Conservation (phyloP, 495 filamentous ascomycete genomes). For the Tuber magnatum region DNA sequence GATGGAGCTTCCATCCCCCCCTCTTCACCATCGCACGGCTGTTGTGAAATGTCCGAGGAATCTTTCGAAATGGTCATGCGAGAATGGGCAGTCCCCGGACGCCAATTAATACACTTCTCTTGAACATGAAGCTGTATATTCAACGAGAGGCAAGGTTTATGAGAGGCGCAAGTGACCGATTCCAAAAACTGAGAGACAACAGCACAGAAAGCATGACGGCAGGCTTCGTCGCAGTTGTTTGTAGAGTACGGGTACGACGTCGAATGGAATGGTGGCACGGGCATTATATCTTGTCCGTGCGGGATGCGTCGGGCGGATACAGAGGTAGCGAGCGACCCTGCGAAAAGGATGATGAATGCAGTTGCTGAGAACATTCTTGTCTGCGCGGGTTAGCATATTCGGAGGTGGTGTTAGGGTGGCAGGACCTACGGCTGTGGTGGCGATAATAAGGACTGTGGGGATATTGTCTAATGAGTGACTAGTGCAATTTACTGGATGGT, state of each 20-base stretch:
- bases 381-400: not conserved
- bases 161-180: conserved; percentile 28
- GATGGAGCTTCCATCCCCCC: not conserved
- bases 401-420: not conserved
- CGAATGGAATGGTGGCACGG: not conserved
- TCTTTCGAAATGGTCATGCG: conserved; percentile 6
- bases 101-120: conserved; percentile 32
- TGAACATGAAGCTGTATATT: conserved; percentile 26
- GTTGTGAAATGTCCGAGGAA: not conserved
- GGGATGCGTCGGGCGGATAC: not conserved
- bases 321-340: not conserved
- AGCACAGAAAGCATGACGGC: conserved; percentile 26
- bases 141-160: conserved; percentile 23
- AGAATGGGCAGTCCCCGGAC: conserved; percentile 10
- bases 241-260: not conserved
- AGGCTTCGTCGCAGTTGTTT: conserved; percentile 25
- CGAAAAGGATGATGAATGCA: not conserved
- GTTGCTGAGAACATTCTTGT: not conserved
- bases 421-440: not conserved
- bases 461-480: not conserved
- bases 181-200: conserved; percentile 32
- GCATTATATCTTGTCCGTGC: not conserved
- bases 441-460: not conserved
- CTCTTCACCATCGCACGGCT: not conserved
- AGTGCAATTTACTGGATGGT: not conserved